Evolutionary conservation across 2,329 filamentous ascomycete species (phyloP), one percentile per base, ranked within the genome.

Genomic region (Ophiostoma australiae): DNA sequence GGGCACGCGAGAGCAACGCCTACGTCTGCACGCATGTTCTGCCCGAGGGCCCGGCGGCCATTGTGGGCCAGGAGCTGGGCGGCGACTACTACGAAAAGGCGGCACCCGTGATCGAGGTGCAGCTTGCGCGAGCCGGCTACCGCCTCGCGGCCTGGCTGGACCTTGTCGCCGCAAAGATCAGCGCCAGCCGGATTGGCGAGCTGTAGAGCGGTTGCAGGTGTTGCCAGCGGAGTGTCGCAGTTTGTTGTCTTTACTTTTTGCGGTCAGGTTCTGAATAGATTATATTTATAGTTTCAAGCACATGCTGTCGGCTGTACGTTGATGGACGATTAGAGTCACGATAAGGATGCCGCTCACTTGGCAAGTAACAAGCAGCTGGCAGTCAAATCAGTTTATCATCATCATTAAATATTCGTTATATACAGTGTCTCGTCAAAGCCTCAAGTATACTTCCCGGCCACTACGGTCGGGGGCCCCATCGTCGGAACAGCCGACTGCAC

Each of bases 121-220:
- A 90, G 77, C 82, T 93, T 73, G 90, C 90, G 8, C 86, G 86
- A 74, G 90, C 88, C 4, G 90, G 90, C 13, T 90, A 87, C 77
- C 84, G 90, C 68, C 82, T 92, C 77, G 90, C 87, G 1, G 84
- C 84, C 27, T 91, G 88, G 87, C 79, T 91, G 73, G 89, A 91
- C 76, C 80, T 84, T 75, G 88, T 91, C 75, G 86, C 82, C 10
- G 79, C 82, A 63, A 76, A 78, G 52, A 48, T 72, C 20, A 75
- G 75, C 66, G 74, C 75, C 35, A 72, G 76, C 71, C 39, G 74
- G 71, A 65, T 68, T 6, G 72, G 73, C 68, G 72, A 77, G 68
- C 77, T 80, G 75, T 72, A 35, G 35, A 17, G 13, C 23, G 13
- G 41, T n/a, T 67, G 23, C 4, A 17, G 58, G 27, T 63, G 58